Base-by-base conservation (phyloP, 768 basidiomycete genomes). In the Hygrocybe punicea region DNA sequence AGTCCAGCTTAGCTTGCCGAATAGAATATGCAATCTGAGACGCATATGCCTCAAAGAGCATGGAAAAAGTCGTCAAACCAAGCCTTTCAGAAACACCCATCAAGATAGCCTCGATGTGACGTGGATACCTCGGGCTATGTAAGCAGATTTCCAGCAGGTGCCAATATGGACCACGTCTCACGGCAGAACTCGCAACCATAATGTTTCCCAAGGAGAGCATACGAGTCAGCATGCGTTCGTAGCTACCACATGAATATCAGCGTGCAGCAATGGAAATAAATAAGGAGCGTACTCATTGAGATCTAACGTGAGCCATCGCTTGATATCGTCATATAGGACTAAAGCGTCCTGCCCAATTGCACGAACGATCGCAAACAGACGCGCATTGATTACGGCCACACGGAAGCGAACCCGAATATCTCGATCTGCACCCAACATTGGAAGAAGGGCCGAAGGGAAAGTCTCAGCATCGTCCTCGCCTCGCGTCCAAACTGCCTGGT, bases 331-430 rank as follows among this genome's bases (percentile, higher is more conserved):
- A 61, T 91, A 91, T 2, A 83, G 62, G 0, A 63, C 57, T 46
- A 70, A 62, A 5, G 76, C 69, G 24, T 72, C 62, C 14, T 61
- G 55, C 16, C 65, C 64, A 8, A 70, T 56, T n/a, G 64, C 63
- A 46, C 76, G 74, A 16, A 83, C 74, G 2, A 81, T 67, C 3
- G 79, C 74, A 62, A 91, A 85, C 23, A 90, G 67, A 7, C 76
- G 76, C 29, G 85, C 80, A 52, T 77, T 84, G n/a, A 81, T 69
- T 13, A 78, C 73, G 1, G 87, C 87, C 1, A 81, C 81, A 29
- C 90, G 85, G 66, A 93, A 89, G 14, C 96, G 84, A 46, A 97
- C 88, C 33, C 93, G 83, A 17, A 89, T 84, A 66, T 98, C 95
- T 39, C 75, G 70, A 69, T 98, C 90, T n/a, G 71, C 65, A 19